Base-by-base conservation (phyloP, 345 rosid species). In the Bruguiera gymnorhiza region DNA sequence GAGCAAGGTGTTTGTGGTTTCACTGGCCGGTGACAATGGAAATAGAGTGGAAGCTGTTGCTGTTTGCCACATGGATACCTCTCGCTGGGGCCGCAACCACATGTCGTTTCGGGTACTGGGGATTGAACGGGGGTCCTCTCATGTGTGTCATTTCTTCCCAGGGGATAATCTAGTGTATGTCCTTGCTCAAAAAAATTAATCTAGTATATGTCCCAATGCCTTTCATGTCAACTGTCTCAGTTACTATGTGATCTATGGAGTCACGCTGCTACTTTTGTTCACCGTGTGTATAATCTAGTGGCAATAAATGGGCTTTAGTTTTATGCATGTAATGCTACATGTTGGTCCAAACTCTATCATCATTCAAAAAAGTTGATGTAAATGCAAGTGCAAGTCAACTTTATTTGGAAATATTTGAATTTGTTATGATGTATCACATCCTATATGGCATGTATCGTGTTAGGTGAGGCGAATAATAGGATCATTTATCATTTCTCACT, bases 61-160 rank as follows among this genome's bases (percentile, higher is more conserved):
- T 4, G 81, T 83, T 24, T 84, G 86, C 34, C 90, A 86, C 72
- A 72, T 79, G 83, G 86, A 86, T 52, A 81, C 88, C 1, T 75
- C 88, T 21, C 75, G 77, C 26, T 84, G 88, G 86, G 63, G 23
- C 53, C 75, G 3, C 1, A 43, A 76, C 20, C 85, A 83, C 57
- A 68, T 68, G 13, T 73, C 86, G 11, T 83, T 86, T 63, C 70
- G 54, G 2, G 70, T 81, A 19, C 63, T 82, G 30, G 73, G 79
- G 56, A 55, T 69, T 26, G 32, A 75, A 54, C 88, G 86, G 0
- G 85, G 88, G 6, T 52, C 69, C 0, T 75, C 83, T 2, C 54
- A 32, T 7, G 83, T 81, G 5, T 83, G 88, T 60, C 90, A 84
- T 76, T 82, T 82, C 81, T 77, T 84, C 69, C 81, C 83, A 10